Evolutionary conservation across 148 eudicot species (phyloP).

Genomic region (Rhododendron vialii): DNA sequence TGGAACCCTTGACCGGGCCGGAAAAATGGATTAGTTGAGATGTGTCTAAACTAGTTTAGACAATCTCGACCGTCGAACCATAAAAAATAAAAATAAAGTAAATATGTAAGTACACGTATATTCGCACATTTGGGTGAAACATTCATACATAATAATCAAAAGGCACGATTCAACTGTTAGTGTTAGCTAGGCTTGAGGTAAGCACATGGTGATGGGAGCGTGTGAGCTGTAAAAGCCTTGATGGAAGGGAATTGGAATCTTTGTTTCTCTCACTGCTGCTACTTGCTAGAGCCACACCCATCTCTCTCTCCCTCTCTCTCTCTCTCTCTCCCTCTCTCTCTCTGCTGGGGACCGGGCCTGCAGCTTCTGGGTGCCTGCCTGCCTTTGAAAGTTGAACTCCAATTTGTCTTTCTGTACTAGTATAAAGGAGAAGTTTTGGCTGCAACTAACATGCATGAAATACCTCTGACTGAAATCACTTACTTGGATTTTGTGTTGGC

Average conservation of each 20-base stretch:
- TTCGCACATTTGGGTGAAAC: neutral
- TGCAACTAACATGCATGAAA: too few relatives aligned
- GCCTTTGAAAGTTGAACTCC: neutral
- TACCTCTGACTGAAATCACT: neutral
- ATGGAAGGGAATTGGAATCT: neutral
- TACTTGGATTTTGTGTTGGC: conserved; percentile 1
- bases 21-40: too few relatives aligned
- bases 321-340: neutral
- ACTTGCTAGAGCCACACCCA: neutral
- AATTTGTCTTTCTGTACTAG: neutral
- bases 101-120: neutral
- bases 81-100: too few relatives aligned
- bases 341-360: neutral
- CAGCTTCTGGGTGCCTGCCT: neutral
- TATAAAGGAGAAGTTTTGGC: neutral
- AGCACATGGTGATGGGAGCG: neutral
- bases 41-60: too few relatives aligned
- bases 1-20: too few relatives aligned
- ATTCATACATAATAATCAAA: neutral
- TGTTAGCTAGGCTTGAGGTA: neutral
- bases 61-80: too few relatives aligned
- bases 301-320: too few relatives aligned
- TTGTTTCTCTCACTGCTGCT: neutral
- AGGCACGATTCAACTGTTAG: neutral
- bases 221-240: conserved; percentile 1